Evolutionary conservation across 768 basidiomycete species (phyloP).

Genomic region (Mycena filopes): DNA sequence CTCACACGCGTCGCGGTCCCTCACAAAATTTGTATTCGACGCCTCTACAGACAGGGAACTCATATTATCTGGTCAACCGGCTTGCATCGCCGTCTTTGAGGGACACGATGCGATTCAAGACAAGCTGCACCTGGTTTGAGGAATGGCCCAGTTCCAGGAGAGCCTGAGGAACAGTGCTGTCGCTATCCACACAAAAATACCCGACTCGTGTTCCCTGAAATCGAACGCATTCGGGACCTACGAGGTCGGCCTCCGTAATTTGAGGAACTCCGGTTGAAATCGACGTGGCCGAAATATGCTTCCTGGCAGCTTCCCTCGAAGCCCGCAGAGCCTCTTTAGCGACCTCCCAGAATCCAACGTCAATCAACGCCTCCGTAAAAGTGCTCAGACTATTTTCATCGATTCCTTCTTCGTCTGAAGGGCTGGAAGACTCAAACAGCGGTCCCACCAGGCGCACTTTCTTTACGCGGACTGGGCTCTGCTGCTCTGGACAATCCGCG

Average conservation of each 20-base stretch:
- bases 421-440: constrained; percentile 94
- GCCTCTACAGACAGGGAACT: too few relatives aligned
- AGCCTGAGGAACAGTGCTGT: constrained; percentile 49
- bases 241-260: constrained; percentile 80
- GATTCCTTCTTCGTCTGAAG: constrained; percentile 41
- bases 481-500: constrained; percentile 77
- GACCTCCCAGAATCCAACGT: background rate
- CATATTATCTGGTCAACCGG: background rate
- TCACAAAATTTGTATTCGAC: too few relatives aligned
- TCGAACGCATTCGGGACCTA: constrained; percentile 90
- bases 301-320: background rate
- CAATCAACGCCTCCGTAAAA: background rate
- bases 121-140: constrained; percentile 77
- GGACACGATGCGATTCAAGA: constrained; percentile 91
- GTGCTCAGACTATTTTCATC: background rate
- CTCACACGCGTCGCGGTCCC: too few relatives aligned
- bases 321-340: background rate
- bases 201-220: constrained; percentile 96
- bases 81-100: constrained; percentile 94
- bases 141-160: constrained; percentile 29
- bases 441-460: constrained; percentile 93
- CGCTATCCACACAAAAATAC: constrained; percentile 91
- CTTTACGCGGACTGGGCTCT: constrained; percentile 83
- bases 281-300: background rate
- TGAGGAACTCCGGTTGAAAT: constrained; percentile 63